Evolutionary conservation across 2,329 filamentous ascomycete genomes (phyloP), one percentile per base, ranked within the genome.

Genomic region (Ascosphaera apis): DNA sequence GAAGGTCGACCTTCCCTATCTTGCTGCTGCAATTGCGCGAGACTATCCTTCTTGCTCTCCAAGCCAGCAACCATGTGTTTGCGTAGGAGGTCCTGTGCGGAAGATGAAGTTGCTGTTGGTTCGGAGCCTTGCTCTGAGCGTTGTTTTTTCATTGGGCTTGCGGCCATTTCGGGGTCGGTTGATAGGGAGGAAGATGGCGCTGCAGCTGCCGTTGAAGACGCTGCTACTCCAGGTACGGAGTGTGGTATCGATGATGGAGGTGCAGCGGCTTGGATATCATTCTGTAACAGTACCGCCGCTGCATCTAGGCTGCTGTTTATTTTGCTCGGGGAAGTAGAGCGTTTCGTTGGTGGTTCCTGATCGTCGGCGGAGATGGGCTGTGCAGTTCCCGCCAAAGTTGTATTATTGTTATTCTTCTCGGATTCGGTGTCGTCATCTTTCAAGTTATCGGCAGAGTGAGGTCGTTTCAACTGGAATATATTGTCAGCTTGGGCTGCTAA

Each of bases 401-500:
- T 11, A 25, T 25, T 25, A 11, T 25, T 25, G 21, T 5, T 25
- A 25, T 11, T 11, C 6, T 6, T 11, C 11, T 25, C 21, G 21
- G 21, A 6, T 6, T 25, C 21, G 11, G 5, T 6, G 21, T 5
- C 11, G 5, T 25, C 11, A 6, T 25, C 21, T 11, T 11, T 11
- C 5, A 25, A 11, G 5, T 25, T 25, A 25, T 74, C 71, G 13
- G 66, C 63, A 8, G 71, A 75, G 48, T 73, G 71, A 47, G 72
- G 68, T 36, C 71, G 66, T 60, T 76, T 76, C 38, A 76, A 61
- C 71, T 75, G 45, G 43, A 28, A 41, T 41, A 34, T 9, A 30
- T 33, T 4, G 21, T 15, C 18, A 39, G 11, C 23, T 15, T 36
- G 32, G 35, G 33, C 18, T 19, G 6, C 15, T 33, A 19, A 13